phyloP scores from a whole-genome alignment of 2,329 filamentous ascomycete genomes.

The Ramichloridium luteum region DNA sequence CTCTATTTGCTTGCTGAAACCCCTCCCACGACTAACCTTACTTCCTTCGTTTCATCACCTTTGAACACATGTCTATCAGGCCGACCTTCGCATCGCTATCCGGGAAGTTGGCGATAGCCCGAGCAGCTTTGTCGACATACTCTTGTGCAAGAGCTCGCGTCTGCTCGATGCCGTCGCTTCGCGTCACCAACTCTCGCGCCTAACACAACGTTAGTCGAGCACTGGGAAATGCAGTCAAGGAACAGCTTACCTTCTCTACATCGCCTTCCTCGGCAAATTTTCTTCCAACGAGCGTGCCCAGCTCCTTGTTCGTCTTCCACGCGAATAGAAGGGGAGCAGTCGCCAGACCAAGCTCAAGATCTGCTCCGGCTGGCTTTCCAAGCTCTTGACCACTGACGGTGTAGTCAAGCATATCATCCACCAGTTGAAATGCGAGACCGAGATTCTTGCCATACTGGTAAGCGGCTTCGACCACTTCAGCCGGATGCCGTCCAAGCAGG shows the following conservation, averaged over 20 bases:
- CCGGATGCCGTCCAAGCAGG: conserved; percentile 64
- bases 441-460: conserved; percentile 90
- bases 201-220: too few species aligned
- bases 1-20: too few species aligned
- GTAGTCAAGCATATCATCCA: conserved; percentile 97
- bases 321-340: conserved; percentile 91
- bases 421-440: conserved; percentile 88
- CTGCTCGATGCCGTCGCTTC: conserved; percentile 80
- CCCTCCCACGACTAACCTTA: too few species aligned
- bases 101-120: conserved; percentile 72
- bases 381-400: conserved; percentile 73
- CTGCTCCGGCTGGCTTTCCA: conserved; percentile 88
- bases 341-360: conserved; percentile 82
- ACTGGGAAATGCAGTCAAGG: too few species aligned
- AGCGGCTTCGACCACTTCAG: conserved; percentile 73
- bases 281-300: conserved; percentile 79
- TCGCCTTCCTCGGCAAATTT: conserved; percentile 80
- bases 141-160: conserved; percentile 82
- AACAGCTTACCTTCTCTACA: conserved; percentile 58
- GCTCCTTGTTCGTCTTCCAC: conserved; percentile 66
- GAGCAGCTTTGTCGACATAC: conserved; percentile 77
- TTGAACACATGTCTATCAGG: conserved; percentile 83
- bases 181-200: conserved; percentile 75
- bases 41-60: conserved; percentile 80
- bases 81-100: conserved; percentile 91